These are phyloP conservation scores for Apophysomyces sp. DNA, from an alignment of 371 early-diverging fungal species.

Conservation along the genomic window DNA sequence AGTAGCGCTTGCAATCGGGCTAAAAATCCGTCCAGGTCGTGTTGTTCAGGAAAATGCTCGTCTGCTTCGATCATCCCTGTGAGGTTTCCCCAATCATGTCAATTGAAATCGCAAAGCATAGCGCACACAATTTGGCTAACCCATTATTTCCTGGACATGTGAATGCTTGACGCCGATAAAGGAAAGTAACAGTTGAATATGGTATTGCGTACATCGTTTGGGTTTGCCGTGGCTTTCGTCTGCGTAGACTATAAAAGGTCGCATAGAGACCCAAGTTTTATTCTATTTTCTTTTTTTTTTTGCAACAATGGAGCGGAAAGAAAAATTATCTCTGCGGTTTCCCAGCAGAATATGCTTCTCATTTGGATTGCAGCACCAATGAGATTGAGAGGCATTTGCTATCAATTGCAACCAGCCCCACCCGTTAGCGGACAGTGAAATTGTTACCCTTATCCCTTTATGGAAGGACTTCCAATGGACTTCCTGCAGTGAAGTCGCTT, in stretches of 20 bases:
- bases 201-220: conserved; percentile 18
- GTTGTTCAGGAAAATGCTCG: conserved; percentile 3
- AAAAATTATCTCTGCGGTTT: not conserved
- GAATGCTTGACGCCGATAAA: conserved; percentile 29
- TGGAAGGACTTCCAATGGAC: too few species aligned
- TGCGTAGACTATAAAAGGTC: not conserved
- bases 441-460: too few species aligned
- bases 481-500: too few species aligned
- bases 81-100: not conserved
- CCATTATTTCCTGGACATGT: conserved; percentile 21
- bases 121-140: too few species aligned
- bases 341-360: too few species aligned
- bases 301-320: not conserved
- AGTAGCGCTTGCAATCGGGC: conserved; percentile 6
- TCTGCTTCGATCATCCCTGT: not conserved
- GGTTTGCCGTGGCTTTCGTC: not conserved
- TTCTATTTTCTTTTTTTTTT: too few species aligned
- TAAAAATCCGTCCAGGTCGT: conserved; percentile 6
- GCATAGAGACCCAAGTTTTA: not conserved
- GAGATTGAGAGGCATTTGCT: too few species aligned
- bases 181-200: conserved; percentile 22
- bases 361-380: too few species aligned
- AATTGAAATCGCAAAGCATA: not conserved
- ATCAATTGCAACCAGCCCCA: too few species aligned
- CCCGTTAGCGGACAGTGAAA: too few species aligned